Evolutionary conservation across 2,329 filamentous ascomycete genomes (phyloP).

Genomic region (Dryadomyces sulphureus): DNA sequence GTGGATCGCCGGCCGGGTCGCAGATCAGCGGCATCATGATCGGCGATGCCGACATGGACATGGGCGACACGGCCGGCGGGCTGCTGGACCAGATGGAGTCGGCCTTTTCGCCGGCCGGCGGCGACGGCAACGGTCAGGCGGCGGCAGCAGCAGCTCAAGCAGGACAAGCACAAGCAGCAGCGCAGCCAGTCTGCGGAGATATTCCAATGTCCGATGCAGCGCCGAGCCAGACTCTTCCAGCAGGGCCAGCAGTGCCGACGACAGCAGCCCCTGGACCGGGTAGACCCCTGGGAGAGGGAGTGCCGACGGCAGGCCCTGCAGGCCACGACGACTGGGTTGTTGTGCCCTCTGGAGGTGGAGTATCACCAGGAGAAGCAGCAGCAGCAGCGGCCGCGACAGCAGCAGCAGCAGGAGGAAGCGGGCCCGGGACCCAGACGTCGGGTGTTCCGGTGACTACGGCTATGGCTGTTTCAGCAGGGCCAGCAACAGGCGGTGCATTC

Average conservation of each 20-base stretch:
- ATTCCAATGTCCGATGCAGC: constrained; percentile 20
- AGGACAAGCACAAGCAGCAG: no score
- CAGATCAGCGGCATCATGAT: constrained; percentile 40
- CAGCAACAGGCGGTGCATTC: not conserved
- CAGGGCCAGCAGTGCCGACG: constrained; percentile 14
- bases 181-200: not conserved
- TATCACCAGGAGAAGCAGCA: constrained; percentile 15
- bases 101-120: constrained; percentile 40
- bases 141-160: not conserved
- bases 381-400: not conserved
- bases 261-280: no score
- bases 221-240: constrained; percentile 13
- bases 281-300: no score
- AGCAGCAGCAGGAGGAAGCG: constrained; percentile 36
- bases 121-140: constrained; percentile 37
- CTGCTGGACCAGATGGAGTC: constrained; percentile 56
- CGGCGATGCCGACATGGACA: constrained; percentile 48
- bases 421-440: constrained; percentile 42
- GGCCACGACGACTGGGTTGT: constrained; percentile 60
- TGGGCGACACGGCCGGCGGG: constrained; percentile 48
- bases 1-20: constrained; percentile 36
- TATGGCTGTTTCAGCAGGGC: not conserved
- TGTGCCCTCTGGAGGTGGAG: constrained; percentile 48
- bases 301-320: constrained; percentile 30
- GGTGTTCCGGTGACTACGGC: constrained; percentile 1